These are phyloP conservation scores for Debaryomyces udenii DNA, from an alignment of 1,139 yeast genomes.

Conservation along the genomic window DNA sequence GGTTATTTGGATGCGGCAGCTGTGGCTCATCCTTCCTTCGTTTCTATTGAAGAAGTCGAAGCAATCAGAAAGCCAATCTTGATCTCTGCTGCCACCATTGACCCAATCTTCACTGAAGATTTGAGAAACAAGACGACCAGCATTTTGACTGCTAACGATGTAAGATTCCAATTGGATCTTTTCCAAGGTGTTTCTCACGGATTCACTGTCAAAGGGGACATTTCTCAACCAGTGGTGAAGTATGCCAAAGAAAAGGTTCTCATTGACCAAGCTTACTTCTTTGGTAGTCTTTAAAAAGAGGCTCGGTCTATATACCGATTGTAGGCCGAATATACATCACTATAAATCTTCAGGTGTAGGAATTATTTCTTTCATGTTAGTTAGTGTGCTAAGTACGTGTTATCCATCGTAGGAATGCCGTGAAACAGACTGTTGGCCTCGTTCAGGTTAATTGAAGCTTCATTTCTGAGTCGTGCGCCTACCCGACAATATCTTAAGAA, in stretches of 20 bases:
- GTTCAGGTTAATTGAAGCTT: too few species aligned
- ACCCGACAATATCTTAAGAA: slow-evolving; percentile 1
- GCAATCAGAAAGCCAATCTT: slow-evolving; percentile 61
- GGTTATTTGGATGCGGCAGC: slow-evolving; percentile 65
- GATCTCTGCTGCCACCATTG: slow-evolving; percentile 75
- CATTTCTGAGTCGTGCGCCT: background rate
- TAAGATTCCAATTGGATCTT: slow-evolving; percentile 60
- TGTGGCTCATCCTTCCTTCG: slow-evolving; percentile 79
- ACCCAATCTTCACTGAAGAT: slow-evolving; percentile 62
- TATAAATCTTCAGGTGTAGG: background rate
- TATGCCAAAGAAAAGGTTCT: slow-evolving; percentile 75
- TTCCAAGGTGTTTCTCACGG: slow-evolving; percentile 73
- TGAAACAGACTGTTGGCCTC: background rate
- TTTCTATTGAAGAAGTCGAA: slow-evolving; percentile 63
- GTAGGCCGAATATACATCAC: background rate
- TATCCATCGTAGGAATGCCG: too few species aligned
- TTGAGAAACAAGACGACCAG: slow-evolving; percentile 63
- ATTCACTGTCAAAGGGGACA: slow-evolving; percentile 76
- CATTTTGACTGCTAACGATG: slow-evolving; percentile 47
- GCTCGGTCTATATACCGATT: too few species aligned
- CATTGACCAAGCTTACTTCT: slow-evolving; percentile 52
- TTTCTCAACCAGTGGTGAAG: slow-evolving; percentile 50
- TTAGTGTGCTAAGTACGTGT: background rate
- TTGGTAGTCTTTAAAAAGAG: slow-evolving; percentile 9
- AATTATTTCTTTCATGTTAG: background rate